Evolutionary conservation across 176 grass and related monocot species (phyloP).

Genomic region (Triticum turgidum): DNA sequence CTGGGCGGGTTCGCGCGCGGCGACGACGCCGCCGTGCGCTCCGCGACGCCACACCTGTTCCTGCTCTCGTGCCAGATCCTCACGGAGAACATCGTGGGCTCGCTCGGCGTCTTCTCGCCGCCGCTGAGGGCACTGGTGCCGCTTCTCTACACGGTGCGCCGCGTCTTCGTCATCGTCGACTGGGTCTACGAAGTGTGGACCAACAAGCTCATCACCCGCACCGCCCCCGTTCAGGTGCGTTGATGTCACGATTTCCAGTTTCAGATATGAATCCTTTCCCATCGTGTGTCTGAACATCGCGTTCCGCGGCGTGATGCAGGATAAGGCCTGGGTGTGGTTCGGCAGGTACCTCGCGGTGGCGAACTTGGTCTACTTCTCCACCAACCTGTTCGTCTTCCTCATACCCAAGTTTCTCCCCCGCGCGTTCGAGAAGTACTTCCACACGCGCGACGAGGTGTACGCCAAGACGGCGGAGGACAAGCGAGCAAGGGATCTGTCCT

Average conservation of each 20-base stretch:
- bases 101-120: constrained; percentile 71
- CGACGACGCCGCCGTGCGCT: constrained; percentile 61
- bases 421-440: constrained; percentile 86
- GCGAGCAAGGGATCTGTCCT: neutral
- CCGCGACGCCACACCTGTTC: constrained; percentile 88
- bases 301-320: constrained; percentile 29
- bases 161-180: constrained; percentile 74
- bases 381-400: constrained; percentile 78
- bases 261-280: neutral
- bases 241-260: neutral
- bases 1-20: constrained; percentile 85
- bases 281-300: too few species aligned
- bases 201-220: neutral
- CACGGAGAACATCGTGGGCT: constrained; percentile 80
- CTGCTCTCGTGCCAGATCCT: constrained; percentile 89
- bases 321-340: constrained; percentile 71
- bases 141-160: constrained; percentile 81
- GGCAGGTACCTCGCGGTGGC: constrained; percentile 60
- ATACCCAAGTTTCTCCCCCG: constrained; percentile 72
- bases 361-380: constrained; percentile 76
- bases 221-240: constrained; percentile 31
- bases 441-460: constrained; percentile 39
- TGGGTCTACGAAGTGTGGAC: constrained; percentile 70
- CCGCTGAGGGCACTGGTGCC: constrained; percentile 72
- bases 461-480: constrained; percentile 62